A percentile compares a stretch with the other conserved stretches of the same genome.
Evolutionary conservation across 148 eudicot species (phyloP).

Genomic region (Selenicereus undatus): DNA sequence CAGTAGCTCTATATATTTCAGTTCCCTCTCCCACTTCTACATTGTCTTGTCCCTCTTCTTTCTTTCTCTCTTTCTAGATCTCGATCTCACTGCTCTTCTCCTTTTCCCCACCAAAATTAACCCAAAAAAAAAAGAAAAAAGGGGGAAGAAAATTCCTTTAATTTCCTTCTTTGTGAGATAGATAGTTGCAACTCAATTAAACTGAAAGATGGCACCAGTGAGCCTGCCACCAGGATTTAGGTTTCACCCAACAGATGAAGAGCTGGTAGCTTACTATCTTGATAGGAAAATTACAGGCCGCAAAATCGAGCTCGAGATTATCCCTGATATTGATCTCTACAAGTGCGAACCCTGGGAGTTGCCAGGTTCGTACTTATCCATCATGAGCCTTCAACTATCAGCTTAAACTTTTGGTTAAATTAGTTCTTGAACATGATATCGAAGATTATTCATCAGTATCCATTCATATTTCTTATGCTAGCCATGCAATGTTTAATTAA

Average conservation of each 20-base stretch:
- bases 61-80: slow-evolving; percentile 1
- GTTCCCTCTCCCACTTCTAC: slow-evolving; percentile 17
- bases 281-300: slow-evolving; percentile 44
- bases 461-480: background rate
- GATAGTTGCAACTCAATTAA: too few relatives aligned
- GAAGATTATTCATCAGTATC: too few relatives aligned
- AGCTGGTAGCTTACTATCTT: slow-evolving; percentile 39
- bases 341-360: slow-evolving; percentile 51
- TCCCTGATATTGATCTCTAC: slow-evolving; percentile 47
- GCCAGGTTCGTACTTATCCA: slow-evolving; percentile 24
- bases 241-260: slow-evolving; percentile 47
- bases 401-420: too few relatives aligned
- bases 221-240: slow-evolving; percentile 46
- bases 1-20: slow-evolving; percentile 32
- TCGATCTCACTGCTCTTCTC: background rate
- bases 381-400: too few relatives aligned
- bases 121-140: background rate
- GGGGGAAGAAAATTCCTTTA: background rate
- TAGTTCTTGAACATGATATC: too few relatives aligned
- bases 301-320: slow-evolving; percentile 44
- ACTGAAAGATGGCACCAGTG: slow-evolving; percentile 33
- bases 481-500: background rate
- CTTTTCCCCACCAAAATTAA: background rate
- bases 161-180: too few relatives aligned
- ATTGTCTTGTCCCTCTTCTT: slow-evolving; percentile 30